phyloP scores from a whole-genome alignment of 73 alveolate species.

The Paramecium pentaurelia region DNA sequence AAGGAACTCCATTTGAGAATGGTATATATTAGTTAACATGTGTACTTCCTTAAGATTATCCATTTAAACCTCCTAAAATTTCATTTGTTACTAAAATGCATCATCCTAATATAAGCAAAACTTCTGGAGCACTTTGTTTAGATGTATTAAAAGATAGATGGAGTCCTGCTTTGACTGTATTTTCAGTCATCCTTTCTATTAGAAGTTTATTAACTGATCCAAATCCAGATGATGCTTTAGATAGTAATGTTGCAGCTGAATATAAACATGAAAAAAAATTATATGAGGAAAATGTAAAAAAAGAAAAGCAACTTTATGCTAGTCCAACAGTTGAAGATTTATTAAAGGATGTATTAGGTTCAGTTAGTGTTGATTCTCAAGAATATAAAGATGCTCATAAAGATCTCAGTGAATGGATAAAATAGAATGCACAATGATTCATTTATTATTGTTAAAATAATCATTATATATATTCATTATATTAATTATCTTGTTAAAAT shows the following conservation, averaged over 20 bases:
- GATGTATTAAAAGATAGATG: slow-evolving; percentile 46
- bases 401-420: background rate
- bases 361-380: background rate
- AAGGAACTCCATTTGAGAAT: slow-evolving; percentile 59
- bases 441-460: background rate
- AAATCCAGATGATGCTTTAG: slow-evolving; percentile 64
- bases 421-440: background rate
- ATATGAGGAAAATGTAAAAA: background rate
- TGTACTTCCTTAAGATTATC: slow-evolving; percentile 65
- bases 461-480: background rate
- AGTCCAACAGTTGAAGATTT: background rate
- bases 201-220: slow-evolving; percentile 58
- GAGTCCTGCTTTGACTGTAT: slow-evolving; percentile 62
- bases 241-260: slow-evolving; percentile 58
- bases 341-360: slow-evolving; percentile 33
- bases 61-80: slow-evolving; percentile 67
- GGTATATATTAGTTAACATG: slow-evolving; percentile 56
- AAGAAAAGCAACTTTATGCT: slow-evolving; percentile 41
- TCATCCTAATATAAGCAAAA: slow-evolving; percentile 62
- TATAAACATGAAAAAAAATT: slow-evolving; percentile 32
- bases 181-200: slow-evolving; percentile 11
- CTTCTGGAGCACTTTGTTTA: slow-evolving; percentile 50
- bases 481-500: no score
- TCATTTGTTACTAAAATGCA: slow-evolving; percentile 55
- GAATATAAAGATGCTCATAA: background rate